Percentiles rank a stretch among this genome's conserved stretches.
Evolutionary conservation across 257 asterid genomes (phyloP).

Genomic region (Plantago major): DNA sequence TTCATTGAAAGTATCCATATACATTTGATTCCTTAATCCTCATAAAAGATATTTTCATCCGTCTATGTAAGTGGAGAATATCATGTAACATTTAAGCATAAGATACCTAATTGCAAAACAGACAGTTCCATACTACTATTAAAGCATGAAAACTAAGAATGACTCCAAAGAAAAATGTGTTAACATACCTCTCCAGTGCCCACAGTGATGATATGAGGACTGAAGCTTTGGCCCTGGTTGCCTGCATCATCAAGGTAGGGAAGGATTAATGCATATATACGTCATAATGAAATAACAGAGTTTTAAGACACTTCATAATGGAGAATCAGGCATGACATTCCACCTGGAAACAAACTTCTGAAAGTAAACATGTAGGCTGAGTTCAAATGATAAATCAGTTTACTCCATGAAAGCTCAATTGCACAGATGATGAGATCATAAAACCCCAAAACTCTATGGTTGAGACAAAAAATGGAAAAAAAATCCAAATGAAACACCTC

Average conservation of each 20-base stretch:
- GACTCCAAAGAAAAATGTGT: not conserved
- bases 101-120: not conserved
- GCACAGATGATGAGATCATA: too few relatives aligned
- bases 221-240: conserved; percentile 43
- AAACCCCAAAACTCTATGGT: too few relatives aligned
- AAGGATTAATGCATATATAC: not conserved
- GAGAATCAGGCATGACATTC: too few relatives aligned
- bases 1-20: not conserved
- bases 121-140: not conserved
- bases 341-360: too few relatives aligned
- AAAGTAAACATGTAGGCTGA: too few relatives aligned
- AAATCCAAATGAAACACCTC: too few relatives aligned
- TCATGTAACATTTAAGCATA: conserved; percentile 1
- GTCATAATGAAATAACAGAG: not conserved
- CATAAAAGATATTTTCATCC: not conserved
- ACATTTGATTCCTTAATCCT: not conserved
- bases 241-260: conserved; percentile 35
- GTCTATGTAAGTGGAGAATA: not conserved
- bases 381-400: too few relatives aligned
- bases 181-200: conserved; percentile 56
- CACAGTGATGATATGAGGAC: conserved; percentile 46
- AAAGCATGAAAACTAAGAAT: not conserved
- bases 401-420: too few relatives aligned
- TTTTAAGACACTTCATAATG: not conserved
- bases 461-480: too few relatives aligned